phyloP scores from a whole-genome alignment of 257 asterid species.

The Misopates orontium region DNA sequence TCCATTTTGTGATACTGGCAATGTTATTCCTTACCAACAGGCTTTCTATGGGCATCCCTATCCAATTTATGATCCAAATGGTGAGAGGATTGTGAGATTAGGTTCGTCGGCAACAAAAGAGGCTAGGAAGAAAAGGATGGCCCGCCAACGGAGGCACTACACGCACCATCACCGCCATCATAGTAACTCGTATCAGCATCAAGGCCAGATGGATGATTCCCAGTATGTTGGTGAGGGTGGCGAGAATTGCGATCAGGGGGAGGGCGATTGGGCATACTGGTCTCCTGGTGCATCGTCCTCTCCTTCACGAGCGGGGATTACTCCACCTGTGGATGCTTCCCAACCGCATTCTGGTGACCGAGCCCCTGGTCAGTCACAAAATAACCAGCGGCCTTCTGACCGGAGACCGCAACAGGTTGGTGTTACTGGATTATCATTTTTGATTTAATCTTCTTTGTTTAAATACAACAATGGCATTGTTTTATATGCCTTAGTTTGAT shows the following conservation, averaged over 20 bases:
- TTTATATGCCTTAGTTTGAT: neutral
- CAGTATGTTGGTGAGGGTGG: constrained; percentile 23
- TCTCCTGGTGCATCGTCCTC: constrained; percentile 28
- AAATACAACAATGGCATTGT: neutral
- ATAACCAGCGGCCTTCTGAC: constrained; percentile 35
- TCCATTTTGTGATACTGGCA: constrained; percentile 33
- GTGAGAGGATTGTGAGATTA: constrained; percentile 48
- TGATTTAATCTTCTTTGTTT: neutral
- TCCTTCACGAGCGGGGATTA: constrained; percentile 23
- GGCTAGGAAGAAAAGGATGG: constrained; percentile 95
- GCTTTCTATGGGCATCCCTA: constrained; percentile 39
- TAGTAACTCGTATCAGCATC: constrained; percentile 32
- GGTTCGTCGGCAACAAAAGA: constrained; percentile 81
- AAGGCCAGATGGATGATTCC: constrained; percentile 30
- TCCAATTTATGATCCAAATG: constrained; percentile 47
- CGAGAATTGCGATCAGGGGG: constrained; percentile 29
- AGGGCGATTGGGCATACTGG: constrained; percentile 57
- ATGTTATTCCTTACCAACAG: constrained; percentile 33
- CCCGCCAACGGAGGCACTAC: constrained; percentile 60
- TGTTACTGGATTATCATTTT: neutral
- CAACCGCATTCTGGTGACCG: constrained; percentile 28
- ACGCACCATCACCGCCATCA: constrained; percentile 48
- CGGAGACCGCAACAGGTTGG: constrained; percentile 49
- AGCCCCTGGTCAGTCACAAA: constrained; percentile 34
- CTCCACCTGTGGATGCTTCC: constrained; percentile 31